A percentile compares a stretch with the other conserved stretches of the same genome.
phyloP scores from a whole-genome alignment of 495 filamentous ascomycete species.

The Aspergillus leporis region DNA sequence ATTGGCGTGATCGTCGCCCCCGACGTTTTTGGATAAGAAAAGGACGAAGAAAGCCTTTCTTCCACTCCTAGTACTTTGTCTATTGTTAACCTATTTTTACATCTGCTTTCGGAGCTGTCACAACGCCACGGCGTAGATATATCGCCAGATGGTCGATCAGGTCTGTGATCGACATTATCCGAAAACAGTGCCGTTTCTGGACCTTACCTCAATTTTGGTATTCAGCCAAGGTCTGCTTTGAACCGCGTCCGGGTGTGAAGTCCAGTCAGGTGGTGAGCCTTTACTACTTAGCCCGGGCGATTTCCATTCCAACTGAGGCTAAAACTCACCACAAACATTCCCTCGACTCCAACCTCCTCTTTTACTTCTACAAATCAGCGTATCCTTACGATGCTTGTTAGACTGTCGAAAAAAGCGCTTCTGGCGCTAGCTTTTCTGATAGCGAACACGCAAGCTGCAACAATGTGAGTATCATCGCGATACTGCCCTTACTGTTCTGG shows the following conservation, averaged over 20 bases:
- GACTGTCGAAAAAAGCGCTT: conserved; percentile 35
- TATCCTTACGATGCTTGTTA: conserved; percentile 37
- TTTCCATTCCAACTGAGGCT: conserved; percentile 36
- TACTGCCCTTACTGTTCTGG: background rate
- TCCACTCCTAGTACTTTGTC: background rate
- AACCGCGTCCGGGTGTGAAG: background rate
- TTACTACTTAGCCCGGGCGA: conserved; percentile 37
- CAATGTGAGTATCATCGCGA: conserved; percentile 30
- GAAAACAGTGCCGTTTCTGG: background rate
- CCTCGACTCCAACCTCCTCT: conserved; percentile 28
- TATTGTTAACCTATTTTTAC: background rate
- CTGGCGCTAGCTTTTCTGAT: conserved; percentile 37
- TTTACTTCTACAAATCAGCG: conserved; percentile 15
- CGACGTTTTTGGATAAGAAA: background rate
- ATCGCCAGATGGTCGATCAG: background rate
- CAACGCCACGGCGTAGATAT: background rate
- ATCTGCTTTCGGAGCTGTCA: background rate
- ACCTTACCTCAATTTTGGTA: background rate
- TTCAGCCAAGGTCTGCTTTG: background rate
- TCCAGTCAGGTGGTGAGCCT: background rate
- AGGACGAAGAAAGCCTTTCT: background rate
- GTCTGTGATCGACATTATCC: background rate
- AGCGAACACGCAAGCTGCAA: conserved; percentile 34
- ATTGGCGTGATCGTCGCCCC: background rate
- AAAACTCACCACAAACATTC: conserved; percentile 25